Evolutionary conservation across 2,329 filamentous ascomycete species (phyloP).

Genomic region (Pestalotiopsis sp.): DNA sequence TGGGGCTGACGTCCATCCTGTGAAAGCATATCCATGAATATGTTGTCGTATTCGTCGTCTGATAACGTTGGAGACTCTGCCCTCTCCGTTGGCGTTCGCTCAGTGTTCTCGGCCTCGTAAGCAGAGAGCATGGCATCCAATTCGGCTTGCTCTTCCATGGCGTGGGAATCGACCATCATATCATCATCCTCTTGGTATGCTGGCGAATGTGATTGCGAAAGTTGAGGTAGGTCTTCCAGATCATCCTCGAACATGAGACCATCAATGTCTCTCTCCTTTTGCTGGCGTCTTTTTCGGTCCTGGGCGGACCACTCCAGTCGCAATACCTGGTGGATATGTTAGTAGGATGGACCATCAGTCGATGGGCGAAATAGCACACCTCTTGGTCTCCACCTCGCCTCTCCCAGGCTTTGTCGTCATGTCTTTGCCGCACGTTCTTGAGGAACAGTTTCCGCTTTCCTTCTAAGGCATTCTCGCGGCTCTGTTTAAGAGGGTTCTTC

Average conservation of each 20-base stretch:
- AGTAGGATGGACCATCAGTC: background rate
- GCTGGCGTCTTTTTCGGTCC: slow-evolving; percentile 37
- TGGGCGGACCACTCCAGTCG: slow-evolving; percentile 44
- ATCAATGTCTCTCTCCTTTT: slow-evolving; percentile 39
- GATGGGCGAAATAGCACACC: slow-evolving; percentile 31
- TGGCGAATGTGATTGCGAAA: slow-evolving; percentile 22
- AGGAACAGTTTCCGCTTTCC: slow-evolving; percentile 69
- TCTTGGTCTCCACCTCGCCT: slow-evolving; percentile 65
- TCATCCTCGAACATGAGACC: slow-evolving; percentile 50
- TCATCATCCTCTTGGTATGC: slow-evolving; percentile 44
- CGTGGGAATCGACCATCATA: slow-evolving; percentile 55
- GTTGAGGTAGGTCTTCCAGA: slow-evolving; percentile 50
- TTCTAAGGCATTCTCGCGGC: slow-evolving; percentile 64
- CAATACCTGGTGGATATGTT: slow-evolving; percentile 30
- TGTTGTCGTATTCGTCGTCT: slow-evolving; percentile 62
- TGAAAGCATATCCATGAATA: slow-evolving; percentile 68
- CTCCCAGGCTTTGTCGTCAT: slow-evolving; percentile 62
- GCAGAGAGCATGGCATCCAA: slow-evolving; percentile 58
- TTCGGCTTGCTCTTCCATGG: slow-evolving; percentile 55
- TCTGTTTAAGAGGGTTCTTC: slow-evolving; percentile 63
- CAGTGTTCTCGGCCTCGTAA: slow-evolving; percentile 35
- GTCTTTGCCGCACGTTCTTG: slow-evolving; percentile 62
- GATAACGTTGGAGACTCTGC: slow-evolving; percentile 39
- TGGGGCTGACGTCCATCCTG: slow-evolving; percentile 34
- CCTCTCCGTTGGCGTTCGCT: slow-evolving; percentile 21